Evolutionary conservation across 192 early-diverging fungal genomes (phyloP), one percentile per base, ranked within the genome.

Genomic region (Geosiphon pyriformis): DNA sequence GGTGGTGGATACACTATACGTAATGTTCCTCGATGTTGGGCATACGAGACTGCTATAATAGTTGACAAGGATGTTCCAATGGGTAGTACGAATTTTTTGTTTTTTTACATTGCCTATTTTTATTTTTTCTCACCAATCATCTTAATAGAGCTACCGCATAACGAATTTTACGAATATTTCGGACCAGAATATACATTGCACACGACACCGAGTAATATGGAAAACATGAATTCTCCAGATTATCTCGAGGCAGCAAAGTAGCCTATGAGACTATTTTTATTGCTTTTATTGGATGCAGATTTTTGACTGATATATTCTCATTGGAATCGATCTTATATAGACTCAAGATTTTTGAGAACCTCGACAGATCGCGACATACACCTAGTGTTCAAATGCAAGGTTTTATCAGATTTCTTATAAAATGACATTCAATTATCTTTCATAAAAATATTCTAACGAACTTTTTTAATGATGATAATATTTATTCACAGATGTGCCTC

Each of bases 1-100:
- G 96, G 96, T 29, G 96, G 96, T n/a, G 96, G 96, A 12, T 99
- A 99, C 69, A 99, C 96, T 0, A 94, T 96, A 72, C 83, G 94
- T 27, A 95, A 98, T 72, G 94, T 96, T 2, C 88, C 92, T 26
- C 85, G 95, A 10, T 86, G 87, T 27, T 96, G 94, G 95, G 87
- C 92, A 8, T 97, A 95, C 75, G 96, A 99, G 71, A 99, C 96
- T 3, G 81, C 85, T 11, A 81, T 93, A 3, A 80, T 91, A 18
- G 83, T 90, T 1, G 90, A 88, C 42, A 76, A 83, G 18, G 87
- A 87, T 48, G 70, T 87, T 20, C 71, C 76, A 27, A 61, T 69
- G 1, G 67, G 37, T 31, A 42, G 17, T 25, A 61, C 4, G 15
- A 37, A 53, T 32, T 15, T 34, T 54, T 48, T 10, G 4, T 17